These are phyloP conservation scores for Talaromyces sp. DNA, from an alignment of 2,329 filamentous ascomycete genomes.

Conservation along the genomic window DNA sequence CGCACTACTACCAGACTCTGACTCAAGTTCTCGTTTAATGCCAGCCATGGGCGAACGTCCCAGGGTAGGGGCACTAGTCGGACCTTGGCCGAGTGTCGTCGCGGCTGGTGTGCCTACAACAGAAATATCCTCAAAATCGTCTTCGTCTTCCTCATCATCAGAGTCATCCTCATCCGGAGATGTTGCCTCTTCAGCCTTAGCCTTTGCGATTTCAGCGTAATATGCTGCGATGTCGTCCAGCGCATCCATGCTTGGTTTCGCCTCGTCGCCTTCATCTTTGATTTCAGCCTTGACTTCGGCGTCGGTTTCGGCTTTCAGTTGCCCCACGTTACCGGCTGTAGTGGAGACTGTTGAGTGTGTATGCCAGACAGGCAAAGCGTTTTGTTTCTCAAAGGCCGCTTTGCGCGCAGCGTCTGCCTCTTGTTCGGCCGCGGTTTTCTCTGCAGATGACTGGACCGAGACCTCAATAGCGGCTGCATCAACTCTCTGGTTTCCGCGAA, in stretches of 20 bases:
- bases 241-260: slow-evolving; percentile 40
- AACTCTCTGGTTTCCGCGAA: slow-evolving; percentile 43
- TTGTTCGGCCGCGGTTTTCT: slow-evolving; percentile 49
- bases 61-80: slow-evolving; percentile 13
- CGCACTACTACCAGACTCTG: slow-evolving; percentile 37
- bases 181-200: slow-evolving; percentile 42
- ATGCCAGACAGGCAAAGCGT: slow-evolving; percentile 52
- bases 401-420: slow-evolving; percentile 47
- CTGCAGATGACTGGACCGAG: slow-evolving; percentile 47
- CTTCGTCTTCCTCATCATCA: slow-evolving; percentile 40
- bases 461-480: slow-evolving; percentile 46
- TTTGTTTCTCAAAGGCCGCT: slow-evolving; percentile 49
- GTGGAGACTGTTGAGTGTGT: slow-evolving; percentile 48
- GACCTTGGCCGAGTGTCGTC: slow-evolving; percentile 22
- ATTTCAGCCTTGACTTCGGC: slow-evolving; percentile 37
- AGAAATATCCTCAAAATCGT: slow-evolving; percentile 45
- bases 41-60: slow-evolving; percentile 22
- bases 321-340: slow-evolving; percentile 24
- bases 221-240: slow-evolving; percentile 47
- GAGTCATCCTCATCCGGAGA: slow-evolving; percentile 40
- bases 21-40: slow-evolving; percentile 39
- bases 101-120: slow-evolving; percentile 28
- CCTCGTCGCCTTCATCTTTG: slow-evolving; percentile 42
- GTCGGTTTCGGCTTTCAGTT: slow-evolving; percentile 32
- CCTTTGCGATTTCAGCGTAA: slow-evolving; percentile 45